Conservation (phyloP, 768 basidiomycete species). For the Mycena metata region DNA sequence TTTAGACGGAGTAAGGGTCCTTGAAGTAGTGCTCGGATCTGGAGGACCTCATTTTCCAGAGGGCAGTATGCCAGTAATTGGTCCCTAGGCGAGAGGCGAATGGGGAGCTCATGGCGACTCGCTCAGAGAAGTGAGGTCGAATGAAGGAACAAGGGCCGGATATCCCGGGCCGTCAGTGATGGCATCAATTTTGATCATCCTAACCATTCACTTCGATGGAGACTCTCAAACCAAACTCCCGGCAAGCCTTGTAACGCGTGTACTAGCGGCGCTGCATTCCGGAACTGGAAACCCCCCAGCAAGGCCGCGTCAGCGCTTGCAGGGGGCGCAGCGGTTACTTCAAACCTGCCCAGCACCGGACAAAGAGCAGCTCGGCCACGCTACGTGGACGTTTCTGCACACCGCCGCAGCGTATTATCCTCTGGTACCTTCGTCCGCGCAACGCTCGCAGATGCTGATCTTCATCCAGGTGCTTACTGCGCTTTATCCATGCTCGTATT, state of each 20-base stretch:
- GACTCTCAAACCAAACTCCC: conserved; percentile 55
- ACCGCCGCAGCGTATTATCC: conserved; percentile 97
- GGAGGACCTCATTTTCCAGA: too few species aligned
- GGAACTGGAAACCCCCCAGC: conserved; percentile 60
- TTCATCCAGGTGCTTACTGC: conserved; percentile 83
- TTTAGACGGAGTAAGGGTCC: too few species aligned
- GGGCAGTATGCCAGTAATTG: too few species aligned
- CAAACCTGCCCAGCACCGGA: conserved; percentile 69
- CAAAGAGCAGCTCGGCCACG: conserved; percentile 87
- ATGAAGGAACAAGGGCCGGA: too few species aligned
- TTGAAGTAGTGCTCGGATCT: too few species aligned
- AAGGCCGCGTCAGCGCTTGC: conserved; percentile 25
- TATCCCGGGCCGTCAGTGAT: too few species aligned
- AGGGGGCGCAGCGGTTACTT: conserved; percentile 51
- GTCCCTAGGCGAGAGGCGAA: too few species aligned
- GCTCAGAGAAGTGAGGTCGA: too few species aligned
- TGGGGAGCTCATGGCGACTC: too few species aligned
- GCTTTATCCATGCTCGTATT: conserved; percentile 91
- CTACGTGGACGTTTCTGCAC: conserved; percentile 98
- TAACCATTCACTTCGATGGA: neutral
- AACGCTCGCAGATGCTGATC: conserved; percentile 87
- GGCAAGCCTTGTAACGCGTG: conserved; percentile 98
- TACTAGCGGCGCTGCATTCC: conserved; percentile 69
- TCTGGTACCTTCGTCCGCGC: conserved; percentile 75
- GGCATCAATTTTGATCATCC: too few species aligned